Conservation (phyloP, 2,329 filamentous ascomycete genomes). For the Diplodia sapinea region DNA sequence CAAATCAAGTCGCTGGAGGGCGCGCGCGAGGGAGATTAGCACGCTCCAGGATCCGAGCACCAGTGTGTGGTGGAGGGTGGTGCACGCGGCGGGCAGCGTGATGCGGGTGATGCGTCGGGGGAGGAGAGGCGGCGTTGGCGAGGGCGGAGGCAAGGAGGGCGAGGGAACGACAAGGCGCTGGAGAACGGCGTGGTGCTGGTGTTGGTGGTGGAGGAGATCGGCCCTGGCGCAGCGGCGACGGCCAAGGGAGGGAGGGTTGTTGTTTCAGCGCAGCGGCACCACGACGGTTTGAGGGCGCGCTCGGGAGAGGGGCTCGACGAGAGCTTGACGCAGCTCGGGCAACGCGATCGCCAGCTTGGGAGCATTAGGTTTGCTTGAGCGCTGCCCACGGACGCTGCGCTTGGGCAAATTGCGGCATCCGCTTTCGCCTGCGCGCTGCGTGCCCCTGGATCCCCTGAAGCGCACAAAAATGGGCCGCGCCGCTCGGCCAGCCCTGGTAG, state of each 20-base stretch:
- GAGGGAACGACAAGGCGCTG: constrained; percentile 26
- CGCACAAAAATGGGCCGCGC: constrained; percentile 27
- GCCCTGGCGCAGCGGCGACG: constrained; percentile 26
- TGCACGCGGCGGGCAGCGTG: constrained; percentile 26
- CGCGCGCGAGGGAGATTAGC: constrained; percentile 29
- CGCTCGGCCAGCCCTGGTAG: constrained; percentile 28
- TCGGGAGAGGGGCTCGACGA: constrained; percentile 29
- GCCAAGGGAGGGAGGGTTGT: constrained; percentile 26
- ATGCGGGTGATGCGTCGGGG: constrained; percentile 13
- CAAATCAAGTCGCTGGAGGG: constrained; percentile 30
- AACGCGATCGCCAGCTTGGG: constrained; percentile 30
- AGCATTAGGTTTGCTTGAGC: constrained; percentile 29
- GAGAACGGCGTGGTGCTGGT: constrained; percentile 12
- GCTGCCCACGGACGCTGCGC: constrained; percentile 25
- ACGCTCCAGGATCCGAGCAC: constrained; percentile 29
- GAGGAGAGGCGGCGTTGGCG: constrained; percentile 23
- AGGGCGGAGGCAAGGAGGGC: constrained; percentile 29
- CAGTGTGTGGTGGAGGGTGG: constrained; percentile 7
- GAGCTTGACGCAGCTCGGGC: constrained; percentile 30
- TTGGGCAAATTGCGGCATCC: constrained; percentile 31
- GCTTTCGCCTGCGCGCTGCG: constrained; percentile 29
- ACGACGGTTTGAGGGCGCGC: constrained; percentile 30
- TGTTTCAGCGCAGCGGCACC: constrained; percentile 30
- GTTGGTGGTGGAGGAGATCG: constrained; percentile 27
- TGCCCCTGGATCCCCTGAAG: constrained; percentile 26